Percentiles rank a stretch among this genome's conserved stretches.
Evolutionary conservation across 2,329 filamentous ascomycete species (phyloP).

Genomic region (Botrytis tulipae): DNA sequence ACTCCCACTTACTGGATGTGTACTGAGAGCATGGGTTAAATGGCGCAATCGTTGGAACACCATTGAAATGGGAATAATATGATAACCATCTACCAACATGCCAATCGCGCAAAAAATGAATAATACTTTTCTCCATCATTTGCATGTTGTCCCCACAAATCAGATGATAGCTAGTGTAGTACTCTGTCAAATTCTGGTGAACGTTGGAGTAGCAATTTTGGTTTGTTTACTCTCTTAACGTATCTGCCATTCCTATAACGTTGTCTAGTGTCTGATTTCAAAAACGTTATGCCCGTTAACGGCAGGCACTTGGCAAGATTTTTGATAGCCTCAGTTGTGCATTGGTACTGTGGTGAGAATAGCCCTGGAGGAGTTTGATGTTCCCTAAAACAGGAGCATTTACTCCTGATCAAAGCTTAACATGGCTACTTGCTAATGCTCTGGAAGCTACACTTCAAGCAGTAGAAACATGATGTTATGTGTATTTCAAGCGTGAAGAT

Average conservation of each 20-base stretch:
- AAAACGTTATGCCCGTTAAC: not conserved
- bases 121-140: not conserved
- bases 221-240: not conserved
- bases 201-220: not conserved
- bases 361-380: too few species aligned
- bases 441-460: not conserved
- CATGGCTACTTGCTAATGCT: not conserved
- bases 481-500: not conserved
- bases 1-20: not conserved
- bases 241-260: not conserved
- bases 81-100: not conserved
- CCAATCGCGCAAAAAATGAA: not conserved
- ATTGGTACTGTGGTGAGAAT: not conserved
- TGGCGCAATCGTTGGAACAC: not conserved
- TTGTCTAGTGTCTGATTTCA: not conserved
- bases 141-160: not conserved
- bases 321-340: not conserved
- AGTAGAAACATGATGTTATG: not conserved
- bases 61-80: not conserved
- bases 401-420: not conserved
- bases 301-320: not conserved
- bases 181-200: too few species aligned
- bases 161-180: not conserved
- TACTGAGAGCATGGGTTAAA: not conserved
- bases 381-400: not conserved